phyloP scores from a whole-genome alignment of 148 eudicot species.

The Vaccinium myrtillus region DNA sequence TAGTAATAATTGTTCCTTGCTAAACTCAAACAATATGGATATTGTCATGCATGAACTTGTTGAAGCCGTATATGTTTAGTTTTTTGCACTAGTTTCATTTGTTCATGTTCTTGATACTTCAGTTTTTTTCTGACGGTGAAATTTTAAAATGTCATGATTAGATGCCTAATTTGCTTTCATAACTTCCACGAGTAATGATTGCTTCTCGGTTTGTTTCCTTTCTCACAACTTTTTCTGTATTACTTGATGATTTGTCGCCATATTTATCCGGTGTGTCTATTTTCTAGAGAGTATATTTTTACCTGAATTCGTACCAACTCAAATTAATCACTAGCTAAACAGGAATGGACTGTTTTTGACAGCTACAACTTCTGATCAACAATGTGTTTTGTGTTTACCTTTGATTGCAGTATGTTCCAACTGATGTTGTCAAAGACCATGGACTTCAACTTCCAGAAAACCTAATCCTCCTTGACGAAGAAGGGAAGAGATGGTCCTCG shows the following conservation, averaged over 20 bases:
- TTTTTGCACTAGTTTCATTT: not conserved
- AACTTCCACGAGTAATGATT: not conserved
- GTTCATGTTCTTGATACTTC: not conserved
- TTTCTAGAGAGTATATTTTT: not conserved
- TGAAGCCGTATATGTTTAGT: not conserved
- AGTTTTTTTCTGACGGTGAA: not conserved
- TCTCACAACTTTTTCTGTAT: not conserved
- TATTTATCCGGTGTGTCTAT: not conserved
- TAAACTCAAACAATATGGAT: not conserved
- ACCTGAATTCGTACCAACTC: not conserved
- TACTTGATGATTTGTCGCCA: not conserved
- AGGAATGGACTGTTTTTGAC: not conserved
- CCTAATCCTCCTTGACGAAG: constrained; percentile 12
- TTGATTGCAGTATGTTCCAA: constrained; percentile 19
- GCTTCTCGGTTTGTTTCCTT: not conserved
- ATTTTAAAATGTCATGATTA: not conserved
- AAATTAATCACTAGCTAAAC: not conserved
- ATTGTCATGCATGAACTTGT: not conserved
- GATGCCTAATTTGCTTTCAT: not conserved
- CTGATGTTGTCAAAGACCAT: constrained; percentile 10
- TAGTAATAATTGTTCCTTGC: not conserved
- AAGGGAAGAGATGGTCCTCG: constrained; percentile 15
- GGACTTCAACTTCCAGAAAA: constrained; percentile 6
- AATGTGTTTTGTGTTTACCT: not conserved
- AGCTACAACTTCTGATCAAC: not conserved